Percentiles rank a stretch among this genome's conserved stretches.
Evolutionary conservation across 306 rosid genomes (phyloP).

Genomic region (Quercus robur): DNA sequence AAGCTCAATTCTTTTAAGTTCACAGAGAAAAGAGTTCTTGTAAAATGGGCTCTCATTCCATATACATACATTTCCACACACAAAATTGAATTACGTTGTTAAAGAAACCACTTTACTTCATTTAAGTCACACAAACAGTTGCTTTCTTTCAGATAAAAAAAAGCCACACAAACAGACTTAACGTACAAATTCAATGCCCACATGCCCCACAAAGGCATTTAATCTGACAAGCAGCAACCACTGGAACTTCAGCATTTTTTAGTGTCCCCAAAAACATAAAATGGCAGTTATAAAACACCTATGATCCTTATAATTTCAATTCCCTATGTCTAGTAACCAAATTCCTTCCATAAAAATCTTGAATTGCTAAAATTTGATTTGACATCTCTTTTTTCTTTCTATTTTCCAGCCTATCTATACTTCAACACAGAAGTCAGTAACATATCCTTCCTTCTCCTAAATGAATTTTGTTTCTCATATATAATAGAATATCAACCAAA

Average conservation of each 20-base stretch:
- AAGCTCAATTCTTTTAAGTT: neutral
- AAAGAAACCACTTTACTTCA: too few relatives aligned
- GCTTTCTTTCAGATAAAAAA: too few relatives aligned
- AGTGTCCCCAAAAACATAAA: neutral
- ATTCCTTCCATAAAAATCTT: neutral
- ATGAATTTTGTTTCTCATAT: neutral
- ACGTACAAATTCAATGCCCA: too few relatives aligned
- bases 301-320: neutral
- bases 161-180: too few relatives aligned
- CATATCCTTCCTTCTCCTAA: neutral
- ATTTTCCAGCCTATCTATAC: neutral
- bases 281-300: neutral
- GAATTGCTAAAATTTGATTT: neutral
- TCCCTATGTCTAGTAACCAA: neutral
- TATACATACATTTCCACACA: too few relatives aligned
- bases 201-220: neutral
- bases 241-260: neutral
- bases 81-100: too few relatives aligned
- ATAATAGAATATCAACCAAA: neutral
- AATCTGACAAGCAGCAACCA: neutral
- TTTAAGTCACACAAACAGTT: too few relatives aligned
- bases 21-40: too few relatives aligned
- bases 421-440: neutral
- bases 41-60: too few relatives aligned
- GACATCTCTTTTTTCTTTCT: neutral